Conservation (phyloP, 2,329 filamentous ascomycete genomes). For the Fusarium staphyleae region DNA sequence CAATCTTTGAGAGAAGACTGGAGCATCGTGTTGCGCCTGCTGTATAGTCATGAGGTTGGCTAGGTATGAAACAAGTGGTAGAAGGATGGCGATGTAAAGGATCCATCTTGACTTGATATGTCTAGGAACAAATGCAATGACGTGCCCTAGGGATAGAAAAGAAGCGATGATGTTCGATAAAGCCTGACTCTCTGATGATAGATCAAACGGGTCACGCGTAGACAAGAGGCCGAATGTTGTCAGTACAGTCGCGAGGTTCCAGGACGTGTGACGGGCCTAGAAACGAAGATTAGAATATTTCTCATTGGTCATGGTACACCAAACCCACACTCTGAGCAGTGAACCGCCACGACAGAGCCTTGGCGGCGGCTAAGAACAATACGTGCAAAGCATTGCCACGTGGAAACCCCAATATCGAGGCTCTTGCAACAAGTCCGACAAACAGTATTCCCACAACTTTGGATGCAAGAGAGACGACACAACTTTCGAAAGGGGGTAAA, state of each 20-base stretch:
- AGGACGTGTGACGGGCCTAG: slow-evolving; percentile 45
- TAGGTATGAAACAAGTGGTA: slow-evolving; percentile 45
- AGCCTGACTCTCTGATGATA: slow-evolving; percentile 40
- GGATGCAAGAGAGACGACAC: slow-evolving; percentile 35
- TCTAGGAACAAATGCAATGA: slow-evolving; percentile 43
- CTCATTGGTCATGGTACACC: not conserved
- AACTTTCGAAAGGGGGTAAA: slow-evolving; percentile 36
- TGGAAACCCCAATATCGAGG: slow-evolving; percentile 34
- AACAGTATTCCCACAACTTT: slow-evolving; percentile 32
- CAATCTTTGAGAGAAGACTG: not conserved
- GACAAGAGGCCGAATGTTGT: slow-evolving; percentile 46
- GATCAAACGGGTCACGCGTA: slow-evolving; percentile 39
- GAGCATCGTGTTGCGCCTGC: slow-evolving; percentile 8
- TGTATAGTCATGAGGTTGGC: slow-evolving; percentile 40
- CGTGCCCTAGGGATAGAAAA: slow-evolving; percentile 44
- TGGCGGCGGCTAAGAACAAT: slow-evolving; percentile 40
- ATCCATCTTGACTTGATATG: slow-evolving; percentile 34
- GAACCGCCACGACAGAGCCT: slow-evolving; percentile 48
- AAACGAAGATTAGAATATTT: not conserved
- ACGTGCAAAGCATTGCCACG: slow-evolving; percentile 22
- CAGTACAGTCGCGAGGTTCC: slow-evolving; percentile 41
- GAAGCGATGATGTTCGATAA: slow-evolving; percentile 42
- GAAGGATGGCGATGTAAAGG: slow-evolving; percentile 45
- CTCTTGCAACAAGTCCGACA: slow-evolving; percentile 27
- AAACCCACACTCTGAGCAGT: slow-evolving; percentile 42